These are phyloP conservation scores for Phytopythium montanum DNA, from an alignment of 352 stramenopile species.

Conservation along the genomic window DNA sequence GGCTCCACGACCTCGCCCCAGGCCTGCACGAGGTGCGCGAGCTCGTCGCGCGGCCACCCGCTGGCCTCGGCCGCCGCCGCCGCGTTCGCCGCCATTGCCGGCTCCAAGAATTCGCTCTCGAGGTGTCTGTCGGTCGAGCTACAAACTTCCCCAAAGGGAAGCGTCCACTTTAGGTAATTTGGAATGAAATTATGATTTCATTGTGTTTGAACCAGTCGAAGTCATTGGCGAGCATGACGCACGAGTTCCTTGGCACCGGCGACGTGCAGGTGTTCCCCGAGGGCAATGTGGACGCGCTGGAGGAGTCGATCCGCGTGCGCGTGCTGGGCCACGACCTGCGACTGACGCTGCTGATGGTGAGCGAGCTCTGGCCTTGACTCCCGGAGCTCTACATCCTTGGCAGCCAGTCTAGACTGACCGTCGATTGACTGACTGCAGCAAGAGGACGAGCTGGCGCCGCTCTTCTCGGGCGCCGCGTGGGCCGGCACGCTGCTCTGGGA, in stretches of 20 bases:
- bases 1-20: constrained; percentile 20
- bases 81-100: neutral
- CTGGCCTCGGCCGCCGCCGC: constrained; percentile 13
- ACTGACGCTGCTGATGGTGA: constrained; percentile 65
- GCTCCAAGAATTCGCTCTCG: constrained; percentile 3
- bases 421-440: constrained; percentile 25
- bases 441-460: constrained; percentile 86
- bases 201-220: neutral
- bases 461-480: constrained; percentile 93
- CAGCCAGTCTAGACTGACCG: no score
- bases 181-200: no score
- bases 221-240: neutral
- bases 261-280: constrained; percentile 46
- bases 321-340: constrained; percentile 51
- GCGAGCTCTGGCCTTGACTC: neutral
- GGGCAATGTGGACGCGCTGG: constrained; percentile 51
- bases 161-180: neutral
- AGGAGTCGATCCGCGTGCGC: constrained; percentile 49
- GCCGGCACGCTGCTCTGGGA: constrained; percentile 91
- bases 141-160: neutral
- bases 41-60: constrained; percentile 31
- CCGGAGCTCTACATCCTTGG: no score
- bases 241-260: neutral
- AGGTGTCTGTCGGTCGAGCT: constrained; percentile 1
- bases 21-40: constrained; percentile 24